Base-by-base conservation (phyloP, 2,329 filamentous ascomycete genomes). In the Fusarium compactum region DNA sequence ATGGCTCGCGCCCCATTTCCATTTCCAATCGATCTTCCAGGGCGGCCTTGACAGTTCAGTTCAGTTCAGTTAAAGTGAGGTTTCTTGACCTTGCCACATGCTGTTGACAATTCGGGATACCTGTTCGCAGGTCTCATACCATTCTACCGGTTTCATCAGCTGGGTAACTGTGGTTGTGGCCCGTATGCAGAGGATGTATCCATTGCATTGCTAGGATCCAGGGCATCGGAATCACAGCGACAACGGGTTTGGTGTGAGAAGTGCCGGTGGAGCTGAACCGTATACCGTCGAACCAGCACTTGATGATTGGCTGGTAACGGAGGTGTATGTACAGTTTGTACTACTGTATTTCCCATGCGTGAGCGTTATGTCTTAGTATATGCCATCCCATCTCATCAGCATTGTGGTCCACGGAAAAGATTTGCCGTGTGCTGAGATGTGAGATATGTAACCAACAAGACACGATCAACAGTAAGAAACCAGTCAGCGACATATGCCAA, bases 211-310 rank as follows among this genome's bases (percentile, higher is more conserved):
- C 52, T 52, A 58, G 52, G 51, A 46, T 47, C 32, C 18, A 50
- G 46, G 50, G 48, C 44, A 47, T 68, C 64, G 65, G 65, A 58
- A 68, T 68, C 65, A 60, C 52, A 68, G 60, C 65, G 24, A 60
- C 65, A 68, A 68, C 18, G 46, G 64, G 65, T 41, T 64, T 68
- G 65, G 65, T 68, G 58, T 47, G 32, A 64, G 53, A 68, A 59
- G 48, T 59, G 34, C 40, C 45, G 40, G 65, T 69, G 65, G 64
- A 67, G 65, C 65, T 68, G 53, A 64, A 50, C 54, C 65, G 59
- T 68, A 68, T 58, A 56, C 24, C 27, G 51, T 52, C 65, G 30
- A 68, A 68, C 64, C 64, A 69, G 30, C 20, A 27, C 27, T 29
- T 27, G 45, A 43, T 32, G 58, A 43, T 67, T 51, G 44, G 53